phyloP scores from a whole-genome alignment of 805 yeast genomes.

The Wickerhamiella kurtzmanii region DNA sequence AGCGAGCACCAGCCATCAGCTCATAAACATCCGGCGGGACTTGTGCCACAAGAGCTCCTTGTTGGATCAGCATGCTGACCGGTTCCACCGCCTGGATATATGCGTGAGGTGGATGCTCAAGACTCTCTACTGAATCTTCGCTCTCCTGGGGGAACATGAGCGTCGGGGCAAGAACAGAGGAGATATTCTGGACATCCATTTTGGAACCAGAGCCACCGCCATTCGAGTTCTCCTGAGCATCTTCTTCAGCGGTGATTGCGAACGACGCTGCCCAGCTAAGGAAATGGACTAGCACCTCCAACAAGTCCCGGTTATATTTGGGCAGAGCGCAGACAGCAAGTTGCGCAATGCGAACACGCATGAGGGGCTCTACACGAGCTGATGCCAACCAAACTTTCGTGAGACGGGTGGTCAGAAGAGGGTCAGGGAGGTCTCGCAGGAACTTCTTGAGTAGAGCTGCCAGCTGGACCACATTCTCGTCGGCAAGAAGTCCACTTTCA shows the following conservation, averaged over 20 bases:
- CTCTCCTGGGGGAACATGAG: conserved; percentile 48
- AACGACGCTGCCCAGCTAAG: conserved; percentile 93
- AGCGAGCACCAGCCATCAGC: conserved; percentile 25
- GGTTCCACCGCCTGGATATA: conserved; percentile 87
- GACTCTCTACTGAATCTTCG: conserved; percentile 15
- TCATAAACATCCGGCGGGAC: conserved; percentile 56
- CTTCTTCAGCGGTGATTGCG: conserved; percentile 80
- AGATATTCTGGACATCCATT: conserved; percentile 90
- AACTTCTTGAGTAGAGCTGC: conserved; percentile 89
- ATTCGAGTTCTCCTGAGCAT: conserved; percentile 14
- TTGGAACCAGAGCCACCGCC: conserved; percentile 46
- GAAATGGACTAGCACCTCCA: conserved; percentile 76
- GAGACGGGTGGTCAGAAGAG: conserved; percentile 56
- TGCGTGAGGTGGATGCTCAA: conserved; percentile 10
- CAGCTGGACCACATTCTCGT: conserved; percentile 77
- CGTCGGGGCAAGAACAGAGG: conserved; percentile 92
- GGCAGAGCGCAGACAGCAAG: conserved; percentile 69
- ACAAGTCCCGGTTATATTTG: conserved; percentile 61
- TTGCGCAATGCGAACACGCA: conserved; percentile 29
- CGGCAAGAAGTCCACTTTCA: conserved; percentile 52
- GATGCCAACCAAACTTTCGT: conserved; percentile 64
- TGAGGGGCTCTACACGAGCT: conserved; percentile 21
- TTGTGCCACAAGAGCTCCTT: conserved; percentile 62
- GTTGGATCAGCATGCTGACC: conserved; percentile 66
- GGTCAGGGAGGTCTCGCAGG: conserved; percentile 84